Conservation (phyloP, 2,329 filamentous ascomycete genomes). For the Trichophyton rubrum region DNA sequence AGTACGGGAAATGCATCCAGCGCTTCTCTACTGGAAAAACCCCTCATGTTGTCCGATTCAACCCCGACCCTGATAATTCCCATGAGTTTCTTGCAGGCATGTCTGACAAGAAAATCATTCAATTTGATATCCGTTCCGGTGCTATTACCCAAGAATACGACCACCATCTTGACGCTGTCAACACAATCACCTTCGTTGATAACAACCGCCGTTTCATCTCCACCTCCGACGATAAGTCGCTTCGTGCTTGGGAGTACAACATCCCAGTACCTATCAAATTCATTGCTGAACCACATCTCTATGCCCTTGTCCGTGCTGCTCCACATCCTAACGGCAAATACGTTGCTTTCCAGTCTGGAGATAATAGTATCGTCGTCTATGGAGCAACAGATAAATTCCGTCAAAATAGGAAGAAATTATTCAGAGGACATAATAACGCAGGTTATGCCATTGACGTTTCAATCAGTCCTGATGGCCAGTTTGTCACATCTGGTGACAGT, state of each 20-base stretch:
- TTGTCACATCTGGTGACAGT: slow-evolving; percentile 74
- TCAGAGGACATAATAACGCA: slow-evolving; percentile 89
- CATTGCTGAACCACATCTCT: slow-evolving; percentile 97
- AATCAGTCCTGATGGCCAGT: slow-evolving; percentile 82
- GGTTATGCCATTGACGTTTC: slow-evolving; percentile 85
- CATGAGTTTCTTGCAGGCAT: slow-evolving; percentile 93
- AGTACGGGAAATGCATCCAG: slow-evolving; percentile 76
- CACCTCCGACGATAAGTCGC: slow-evolving; percentile 90
- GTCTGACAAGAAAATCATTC: slow-evolving; percentile 97
- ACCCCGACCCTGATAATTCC: slow-evolving; percentile 61
- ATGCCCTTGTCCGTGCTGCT: slow-evolving; percentile 75
- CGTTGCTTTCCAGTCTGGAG: slow-evolving; percentile 80
- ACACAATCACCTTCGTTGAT: slow-evolving; percentile 94
- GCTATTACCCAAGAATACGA: slow-evolving; percentile 94
- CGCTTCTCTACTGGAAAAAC: slow-evolving; percentile 91
- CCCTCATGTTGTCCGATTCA: slow-evolving; percentile 88
- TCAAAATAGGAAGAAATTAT: slow-evolving; percentile 94
- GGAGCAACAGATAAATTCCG: slow-evolving; percentile 89
- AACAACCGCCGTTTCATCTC: slow-evolving; percentile 92
- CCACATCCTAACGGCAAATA: slow-evolving; percentile 85
- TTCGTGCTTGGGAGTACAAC: slow-evolving; percentile 95
- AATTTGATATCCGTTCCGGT: slow-evolving; percentile 77
- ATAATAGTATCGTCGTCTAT: slow-evolving; percentile 96
- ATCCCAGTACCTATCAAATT: slow-evolving; percentile 98
- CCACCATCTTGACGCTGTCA: slow-evolving; percentile 93